Conservation (phyloP, 164 flowering plant genomes). For the Piper betle region DNA sequence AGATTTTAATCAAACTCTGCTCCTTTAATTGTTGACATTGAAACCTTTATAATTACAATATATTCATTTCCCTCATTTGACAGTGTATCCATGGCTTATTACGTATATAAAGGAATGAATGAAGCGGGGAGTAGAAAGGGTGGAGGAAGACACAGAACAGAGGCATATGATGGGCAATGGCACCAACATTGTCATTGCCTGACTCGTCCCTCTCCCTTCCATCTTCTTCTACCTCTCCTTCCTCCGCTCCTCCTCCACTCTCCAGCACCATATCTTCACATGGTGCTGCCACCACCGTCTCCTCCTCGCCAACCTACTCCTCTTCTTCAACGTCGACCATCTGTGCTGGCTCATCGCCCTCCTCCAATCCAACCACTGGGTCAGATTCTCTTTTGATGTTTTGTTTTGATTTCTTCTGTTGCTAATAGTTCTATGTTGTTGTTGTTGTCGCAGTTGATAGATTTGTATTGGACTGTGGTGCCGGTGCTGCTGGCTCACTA, state of each 20-base stretch:
- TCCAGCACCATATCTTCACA: slow-evolving; percentile 26
- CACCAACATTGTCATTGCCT: slow-evolving; percentile 43
- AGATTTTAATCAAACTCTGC: too few species aligned
- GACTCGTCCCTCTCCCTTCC: slow-evolving; percentile 70
- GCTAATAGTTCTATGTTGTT: background rate
- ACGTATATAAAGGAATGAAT: too few species aligned
- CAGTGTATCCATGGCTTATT: too few species aligned
- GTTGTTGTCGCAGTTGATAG: slow-evolving; percentile 73
- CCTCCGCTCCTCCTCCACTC: slow-evolving; percentile 17
- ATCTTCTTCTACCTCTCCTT: slow-evolving; percentile 54
- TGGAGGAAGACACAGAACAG: too few species aligned
- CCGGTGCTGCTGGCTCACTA: slow-evolving; percentile 82
- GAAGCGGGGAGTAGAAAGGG: too few species aligned
- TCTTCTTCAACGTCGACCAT: slow-evolving; percentile 72
- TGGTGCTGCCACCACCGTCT: slow-evolving; percentile 81
- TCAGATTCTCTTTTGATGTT: slow-evolving; percentile 6
- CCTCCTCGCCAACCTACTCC: slow-evolving; percentile 52
- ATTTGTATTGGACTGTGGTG: slow-evolving; percentile 83
- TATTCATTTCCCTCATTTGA: too few species aligned
- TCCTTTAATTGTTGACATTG: too few species aligned
- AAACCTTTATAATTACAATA: too few species aligned
- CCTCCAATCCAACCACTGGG: slow-evolving; percentile 79
- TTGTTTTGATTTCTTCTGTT: background rate
- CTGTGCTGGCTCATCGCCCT: slow-evolving; percentile 73
- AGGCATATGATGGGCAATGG: slow-evolving; percentile 38